Evolutionary conservation across 768 basidiomycete genomes (phyloP), one percentile per base, ranked within the genome.

Genomic region (Lepiota brunneoincarnata): DNA sequence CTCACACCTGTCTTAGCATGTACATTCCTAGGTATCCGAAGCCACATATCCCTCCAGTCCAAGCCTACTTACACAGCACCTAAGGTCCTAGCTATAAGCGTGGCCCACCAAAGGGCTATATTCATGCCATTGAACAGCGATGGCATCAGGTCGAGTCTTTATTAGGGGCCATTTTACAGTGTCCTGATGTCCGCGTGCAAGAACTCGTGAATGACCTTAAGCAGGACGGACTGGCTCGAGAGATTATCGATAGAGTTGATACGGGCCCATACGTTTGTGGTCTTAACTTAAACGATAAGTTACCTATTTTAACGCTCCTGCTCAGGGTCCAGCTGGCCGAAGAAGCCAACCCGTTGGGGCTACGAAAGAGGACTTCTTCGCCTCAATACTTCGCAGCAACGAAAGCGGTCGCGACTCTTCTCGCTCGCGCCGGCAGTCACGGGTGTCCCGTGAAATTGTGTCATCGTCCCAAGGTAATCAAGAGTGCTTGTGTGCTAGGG

Each of bases 121-220:
- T 95, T 46, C 89, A 93, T 66, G 92, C 92, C 36, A 93, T 95
- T 48, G 93, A 95, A 71, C 88, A 90, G 55, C 72, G 92, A 62
- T 89, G 93, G 84, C 93, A 95, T 61, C 89, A 93, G 65, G 89
- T 94, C 61, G 93, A 95, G 69, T 89, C 91, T 11, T 72, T 95
- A n/a, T 76, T 95, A 4, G 93, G 91, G 34, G 85, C 87, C 11
- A 76, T 95, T 48, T 75, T 94, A 46, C 82, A 87, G 60, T 89
- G 87, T 54, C 76, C 79, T 24, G 86, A 89, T 66, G 72, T 79
- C 15, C 73, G 84, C 54, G 83, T 89, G 0, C 82, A 84, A 64
- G 72, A 71, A 34, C 65, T 91, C 45, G 73, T 90, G 36, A 70
- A 76, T 31, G 85, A 89, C 59, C 67, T 91, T 41, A 77, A 79